Conservation (phyloP, 1,284 basidiomycete species). For the Moniliophthora roreri region DNA sequence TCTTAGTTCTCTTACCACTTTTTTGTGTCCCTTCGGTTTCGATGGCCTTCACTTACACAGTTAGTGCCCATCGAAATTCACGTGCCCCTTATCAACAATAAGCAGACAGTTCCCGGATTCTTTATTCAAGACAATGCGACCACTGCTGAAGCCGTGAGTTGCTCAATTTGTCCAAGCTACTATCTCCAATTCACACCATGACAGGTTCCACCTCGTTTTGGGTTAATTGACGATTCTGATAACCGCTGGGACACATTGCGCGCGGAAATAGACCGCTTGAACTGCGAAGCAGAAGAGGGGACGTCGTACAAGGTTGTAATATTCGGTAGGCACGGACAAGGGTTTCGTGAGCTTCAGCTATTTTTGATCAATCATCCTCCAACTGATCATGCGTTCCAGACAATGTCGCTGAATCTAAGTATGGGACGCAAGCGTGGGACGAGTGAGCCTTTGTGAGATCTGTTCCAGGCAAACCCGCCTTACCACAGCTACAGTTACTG, state of each 20-base stretch:
- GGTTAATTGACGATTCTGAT: slow-evolving; percentile 50
- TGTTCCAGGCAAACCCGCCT: too few species aligned
- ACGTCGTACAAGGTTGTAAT: slow-evolving; percentile 64
- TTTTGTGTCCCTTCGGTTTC: too few species aligned
- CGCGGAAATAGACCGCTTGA: slow-evolving; percentile 42
- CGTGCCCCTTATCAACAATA: too few species aligned
- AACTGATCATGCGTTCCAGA: slow-evolving; percentile 39
- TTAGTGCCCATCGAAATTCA: too few species aligned
- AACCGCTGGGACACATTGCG: slow-evolving; percentile 56
- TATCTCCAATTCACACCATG: too few species aligned
- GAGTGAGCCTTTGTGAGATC: slow-evolving; percentile 53
- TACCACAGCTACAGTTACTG: slow-evolving; percentile 47
- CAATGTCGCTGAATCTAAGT: slow-evolving; percentile 72
- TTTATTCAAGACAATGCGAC: slow-evolving; percentile 34
- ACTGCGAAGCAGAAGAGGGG: slow-evolving; percentile 35
- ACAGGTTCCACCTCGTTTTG: slow-evolving; percentile 66
- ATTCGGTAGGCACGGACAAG: slow-evolving; percentile 72
- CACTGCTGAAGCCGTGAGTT: slow-evolving; percentile 14
- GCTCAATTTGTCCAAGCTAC: neutral
- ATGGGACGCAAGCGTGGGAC: slow-evolving; percentile 65
- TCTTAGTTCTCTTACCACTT: too few species aligned
- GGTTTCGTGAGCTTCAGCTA: slow-evolving; percentile 50
- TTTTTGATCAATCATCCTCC: neutral
- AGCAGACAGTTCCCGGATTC: slow-evolving; percentile 35
- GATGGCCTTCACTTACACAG: too few species aligned